phyloP scores from a whole-genome alignment of 2,329 filamentous ascomycete genomes.

The Fusarium setosum region DNA sequence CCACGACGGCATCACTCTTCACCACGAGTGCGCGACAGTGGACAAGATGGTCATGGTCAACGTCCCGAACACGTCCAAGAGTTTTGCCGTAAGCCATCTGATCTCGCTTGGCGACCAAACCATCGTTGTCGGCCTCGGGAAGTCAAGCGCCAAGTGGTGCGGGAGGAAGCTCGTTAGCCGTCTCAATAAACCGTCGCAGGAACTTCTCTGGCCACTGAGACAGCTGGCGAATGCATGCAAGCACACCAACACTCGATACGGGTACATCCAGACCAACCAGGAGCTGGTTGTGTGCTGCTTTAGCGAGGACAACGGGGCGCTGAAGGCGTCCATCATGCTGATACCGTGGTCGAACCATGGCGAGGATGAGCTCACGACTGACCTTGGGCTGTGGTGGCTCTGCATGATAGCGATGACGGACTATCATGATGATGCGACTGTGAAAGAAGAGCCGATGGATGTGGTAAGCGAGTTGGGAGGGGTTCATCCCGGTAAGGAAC shows the following conservation, averaged over 20 bases:
- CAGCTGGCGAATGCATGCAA: background rate
- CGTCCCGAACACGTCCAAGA: no score
- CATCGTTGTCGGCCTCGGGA: background rate
- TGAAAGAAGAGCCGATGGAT: background rate
- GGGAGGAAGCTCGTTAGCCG: background rate
- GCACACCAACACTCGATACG: background rate
- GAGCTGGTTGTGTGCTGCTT: background rate
- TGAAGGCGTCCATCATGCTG: background rate
- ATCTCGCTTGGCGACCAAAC: background rate
- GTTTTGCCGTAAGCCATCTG: background rate
- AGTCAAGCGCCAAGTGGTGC: background rate
- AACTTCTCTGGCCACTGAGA: background rate
- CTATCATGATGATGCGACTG: background rate
- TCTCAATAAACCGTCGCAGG: background rate
- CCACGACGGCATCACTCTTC: background rate
- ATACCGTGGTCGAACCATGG: background rate
- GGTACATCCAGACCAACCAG: background rate
- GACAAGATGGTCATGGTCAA: background rate
- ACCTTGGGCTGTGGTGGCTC: background rate
- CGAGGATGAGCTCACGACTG: background rate
- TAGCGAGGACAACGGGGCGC: background rate
- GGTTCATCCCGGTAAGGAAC: background rate
- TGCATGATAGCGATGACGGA: background rate
- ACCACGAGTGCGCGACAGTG: background rate
- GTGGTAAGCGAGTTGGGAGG: background rate